Evolutionary conservation across 352 stramenopile genomes (phyloP).

Genomic region (Elongisporangium undulatum): DNA sequence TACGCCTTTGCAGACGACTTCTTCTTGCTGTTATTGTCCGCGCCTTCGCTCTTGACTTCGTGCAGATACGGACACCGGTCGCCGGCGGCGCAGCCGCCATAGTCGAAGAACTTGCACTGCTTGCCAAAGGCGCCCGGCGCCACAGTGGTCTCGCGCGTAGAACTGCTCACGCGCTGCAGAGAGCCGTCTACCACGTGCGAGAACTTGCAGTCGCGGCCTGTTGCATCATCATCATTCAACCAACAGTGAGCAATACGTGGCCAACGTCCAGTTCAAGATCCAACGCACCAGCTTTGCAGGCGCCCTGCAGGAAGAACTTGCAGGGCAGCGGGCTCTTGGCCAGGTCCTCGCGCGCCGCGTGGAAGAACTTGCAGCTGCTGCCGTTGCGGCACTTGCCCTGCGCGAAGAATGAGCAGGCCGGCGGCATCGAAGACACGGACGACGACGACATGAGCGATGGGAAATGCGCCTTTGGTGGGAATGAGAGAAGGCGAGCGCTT

Average conservation of each 20-base stretch:
- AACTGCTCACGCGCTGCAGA: conserved; percentile 26
- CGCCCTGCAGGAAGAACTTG: conserved; percentile 69
- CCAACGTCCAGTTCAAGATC: background rate
- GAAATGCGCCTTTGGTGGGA: background rate
- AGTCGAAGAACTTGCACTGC: conserved; percentile 73
- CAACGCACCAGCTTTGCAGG: conserved; percentile 38
- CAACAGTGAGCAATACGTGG: background rate
- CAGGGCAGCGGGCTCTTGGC: conserved; percentile 40
- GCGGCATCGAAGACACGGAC: conserved; percentile 16
- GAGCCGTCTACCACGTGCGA: conserved; percentile 30
- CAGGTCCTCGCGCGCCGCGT: conserved; percentile 34
- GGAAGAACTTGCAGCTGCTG: conserved; percentile 59
- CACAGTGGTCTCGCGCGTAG: conserved; percentile 38
- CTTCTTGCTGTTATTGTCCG: conserved; percentile 9
- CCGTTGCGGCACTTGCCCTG: conserved; percentile 67
- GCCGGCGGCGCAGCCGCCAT: conserved; percentile 53
- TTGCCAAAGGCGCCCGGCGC: conserved; percentile 38
- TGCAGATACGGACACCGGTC: conserved; percentile 69
- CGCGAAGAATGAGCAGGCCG: conserved; percentile 56
- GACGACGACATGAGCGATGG: background rate
- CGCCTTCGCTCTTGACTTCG: conserved; percentile 16
- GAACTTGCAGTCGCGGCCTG: conserved; percentile 61
- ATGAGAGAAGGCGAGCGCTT: background rate
- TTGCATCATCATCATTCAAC: background rate
- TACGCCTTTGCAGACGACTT: conserved; percentile 27